Percentiles rank a stretch among this genome's conserved stretches.
These are phyloP conservation scores for Aspergillus bertholletiae DNA, from an alignment of 495 filamentous ascomycete species.

Conservation along the genomic window DNA sequence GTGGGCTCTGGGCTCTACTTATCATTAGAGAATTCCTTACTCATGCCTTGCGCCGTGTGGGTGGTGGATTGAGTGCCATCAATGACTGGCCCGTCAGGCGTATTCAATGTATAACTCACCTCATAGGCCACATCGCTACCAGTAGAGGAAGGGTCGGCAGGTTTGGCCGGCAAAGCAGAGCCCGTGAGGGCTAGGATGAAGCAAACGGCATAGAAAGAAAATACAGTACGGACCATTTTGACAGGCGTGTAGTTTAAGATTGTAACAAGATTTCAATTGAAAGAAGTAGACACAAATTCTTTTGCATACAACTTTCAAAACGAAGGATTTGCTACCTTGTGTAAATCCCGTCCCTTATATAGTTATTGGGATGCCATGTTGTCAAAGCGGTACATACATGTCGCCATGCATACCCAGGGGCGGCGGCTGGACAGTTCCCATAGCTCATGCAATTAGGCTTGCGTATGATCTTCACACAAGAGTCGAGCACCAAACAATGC, in stretches of 20 bases:
- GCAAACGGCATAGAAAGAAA: conserved; percentile 31
- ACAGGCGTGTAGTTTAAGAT: conserved; percentile 5
- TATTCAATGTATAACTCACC: conserved; percentile 2
- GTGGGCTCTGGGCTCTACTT: no score
- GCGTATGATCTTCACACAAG: no score
- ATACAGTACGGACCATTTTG: conserved; percentile 37
- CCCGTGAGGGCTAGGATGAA: conserved; percentile 29
- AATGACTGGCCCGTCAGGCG: neutral
- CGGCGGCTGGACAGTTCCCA: no score
- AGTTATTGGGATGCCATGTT: no score
- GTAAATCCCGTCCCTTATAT: no score
- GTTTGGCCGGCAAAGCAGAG: conserved; percentile 30
- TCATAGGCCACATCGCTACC: conserved; percentile 13
- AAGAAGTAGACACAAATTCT: conserved; percentile 6
- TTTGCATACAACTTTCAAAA: neutral
- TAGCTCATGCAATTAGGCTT: no score
- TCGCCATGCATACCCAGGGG: no score
- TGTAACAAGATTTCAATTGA: neutral
- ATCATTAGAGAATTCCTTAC: neutral
- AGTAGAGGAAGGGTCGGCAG: conserved; percentile 6
- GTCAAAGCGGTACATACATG: no score
- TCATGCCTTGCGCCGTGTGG: conserved; percentile 18
- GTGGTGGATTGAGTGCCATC: conserved; percentile 11
- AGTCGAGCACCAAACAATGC: no score
- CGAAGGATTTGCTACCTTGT: no score